Conservation (phyloP, 2,329 filamentous ascomycete genomes). For the Claviceps capensis region DNA sequence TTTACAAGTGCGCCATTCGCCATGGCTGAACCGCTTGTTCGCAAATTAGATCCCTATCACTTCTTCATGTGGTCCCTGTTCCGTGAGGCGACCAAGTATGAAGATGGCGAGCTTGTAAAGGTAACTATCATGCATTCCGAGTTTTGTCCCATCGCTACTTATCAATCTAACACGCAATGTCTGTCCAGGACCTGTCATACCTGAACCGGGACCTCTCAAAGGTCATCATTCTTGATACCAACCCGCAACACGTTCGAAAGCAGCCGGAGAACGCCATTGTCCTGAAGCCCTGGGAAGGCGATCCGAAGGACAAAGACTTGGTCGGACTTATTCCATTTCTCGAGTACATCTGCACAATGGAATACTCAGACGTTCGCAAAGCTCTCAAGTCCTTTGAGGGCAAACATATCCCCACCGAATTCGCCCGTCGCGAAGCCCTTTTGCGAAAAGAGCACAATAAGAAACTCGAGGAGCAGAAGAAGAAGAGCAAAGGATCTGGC, state of each 20-base stretch:
- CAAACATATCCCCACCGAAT: constrained; percentile 79
- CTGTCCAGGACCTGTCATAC: constrained; percentile 74
- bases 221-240: constrained; percentile 86
- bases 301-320: constrained; percentile 70
- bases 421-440: constrained; percentile 73
- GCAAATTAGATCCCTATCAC: constrained; percentile 88
- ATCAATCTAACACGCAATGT: neutral
- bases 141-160: neutral
- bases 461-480: constrained; percentile 55
- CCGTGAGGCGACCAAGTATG: constrained; percentile 92
- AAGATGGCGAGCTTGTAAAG: constrained; percentile 94
- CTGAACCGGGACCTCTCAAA: constrained; percentile 93
- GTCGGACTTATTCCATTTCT: constrained; percentile 89
- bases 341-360: constrained; percentile 93
- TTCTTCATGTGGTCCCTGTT: constrained; percentile 93
- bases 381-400: constrained; percentile 81
- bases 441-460: constrained; percentile 76
- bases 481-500: constrained; percentile 43
- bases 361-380: constrained; percentile 73
- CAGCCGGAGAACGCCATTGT: constrained; percentile 97
- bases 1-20: constrained; percentile 82
- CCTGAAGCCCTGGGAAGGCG: constrained; percentile 78
- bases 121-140: constrained; percentile 28
- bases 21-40: constrained; percentile 74
- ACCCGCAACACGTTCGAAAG: constrained; percentile 64